Evolutionary conservation across 2,329 filamentous ascomycete species (phyloP), one percentile per base, ranked within the genome.

Genomic region (Cadophora sp.): DNA sequence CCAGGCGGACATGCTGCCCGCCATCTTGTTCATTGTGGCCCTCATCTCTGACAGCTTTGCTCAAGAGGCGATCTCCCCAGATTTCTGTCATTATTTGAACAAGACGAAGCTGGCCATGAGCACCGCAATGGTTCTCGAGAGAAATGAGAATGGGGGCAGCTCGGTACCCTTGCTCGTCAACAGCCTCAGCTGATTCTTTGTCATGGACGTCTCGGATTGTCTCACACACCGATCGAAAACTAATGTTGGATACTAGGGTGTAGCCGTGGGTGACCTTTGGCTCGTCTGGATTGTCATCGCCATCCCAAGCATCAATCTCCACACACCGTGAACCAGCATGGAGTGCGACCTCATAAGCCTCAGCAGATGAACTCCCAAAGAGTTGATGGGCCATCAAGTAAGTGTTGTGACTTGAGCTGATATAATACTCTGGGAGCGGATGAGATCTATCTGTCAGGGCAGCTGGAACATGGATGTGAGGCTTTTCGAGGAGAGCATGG

Each of bases 261-360:
- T 87, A 91, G 1, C 89, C 89, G 73, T 91, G 89, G 0, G 89
- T 91, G 62, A 91, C 89, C 74, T 90, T 91, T 4, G 89, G 89
- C 75, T 91, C 89, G 11, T 87, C 82, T 47, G 78, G 79, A 72
- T 90, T 77, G 9, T 87, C 84, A 45, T 84, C 81, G 58, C 89
- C 83, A 72, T 92, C 89, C 90, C 89, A 92, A 1, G 87, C 90
- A 73, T 92, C 89, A 63, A 92, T 92, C 78, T 92, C 90, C 45
- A 92, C 89, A 72, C 90, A 92, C 7, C 90, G 82, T 1, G 88
- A 88, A 1, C 89, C 90, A 0, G 87, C 85, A 36, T 79, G 80
- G 18, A 92, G 79, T 0, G 88, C 87, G 6, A 82, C 86, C 72
- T 88, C 83, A 74, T 92, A 92, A 0, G 88, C 89, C 4, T 82